These are phyloP conservation scores for Apiotrichum domesticum DNA, from an alignment of 1,284 basidiomycete genomes.

Conservation along the genomic window DNA sequence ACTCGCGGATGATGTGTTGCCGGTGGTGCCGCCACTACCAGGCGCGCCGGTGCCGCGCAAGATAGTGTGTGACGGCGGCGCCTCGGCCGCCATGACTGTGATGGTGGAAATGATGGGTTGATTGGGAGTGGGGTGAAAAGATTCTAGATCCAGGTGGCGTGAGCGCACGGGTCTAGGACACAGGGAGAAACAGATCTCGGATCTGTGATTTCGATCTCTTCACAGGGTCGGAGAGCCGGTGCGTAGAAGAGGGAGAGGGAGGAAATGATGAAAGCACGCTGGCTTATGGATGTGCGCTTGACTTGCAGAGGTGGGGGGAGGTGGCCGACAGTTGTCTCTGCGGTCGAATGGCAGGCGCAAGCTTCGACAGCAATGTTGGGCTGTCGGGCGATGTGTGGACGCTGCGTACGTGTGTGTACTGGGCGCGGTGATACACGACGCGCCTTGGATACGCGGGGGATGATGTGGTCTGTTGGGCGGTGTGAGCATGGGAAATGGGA, in stretches of 20 bases:
- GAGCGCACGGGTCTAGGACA: not conserved
- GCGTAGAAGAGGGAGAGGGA: too few species aligned
- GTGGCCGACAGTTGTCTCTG: too few species aligned
- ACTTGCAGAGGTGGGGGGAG: too few species aligned
- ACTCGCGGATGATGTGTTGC: not conserved
- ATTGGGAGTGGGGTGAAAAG: not conserved
- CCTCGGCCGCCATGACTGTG: conserved; percentile 1
- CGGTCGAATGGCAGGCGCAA: too few species aligned
- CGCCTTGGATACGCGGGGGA: not conserved
- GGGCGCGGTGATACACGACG: not conserved
- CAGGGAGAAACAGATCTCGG: too few species aligned
- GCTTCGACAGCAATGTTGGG: too few species aligned
- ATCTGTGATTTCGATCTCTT: too few species aligned
- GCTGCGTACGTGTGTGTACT: not conserved
- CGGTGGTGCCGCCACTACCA: not conserved
- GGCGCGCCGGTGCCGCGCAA: not conserved
- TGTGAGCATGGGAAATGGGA: not conserved
- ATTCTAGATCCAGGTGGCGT: not conserved
- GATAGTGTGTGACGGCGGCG: not conserved
- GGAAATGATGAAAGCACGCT: too few species aligned
- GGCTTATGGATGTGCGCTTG: too few species aligned
- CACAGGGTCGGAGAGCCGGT: too few species aligned
- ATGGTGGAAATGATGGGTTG: conserved; percentile 1
- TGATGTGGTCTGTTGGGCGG: not conserved
- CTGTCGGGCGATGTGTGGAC: not conserved